These are phyloP conservation scores for Lepidopterella palustris DNA, from an alignment of 495 filamentous ascomycete species.

Conservation along the genomic window DNA sequence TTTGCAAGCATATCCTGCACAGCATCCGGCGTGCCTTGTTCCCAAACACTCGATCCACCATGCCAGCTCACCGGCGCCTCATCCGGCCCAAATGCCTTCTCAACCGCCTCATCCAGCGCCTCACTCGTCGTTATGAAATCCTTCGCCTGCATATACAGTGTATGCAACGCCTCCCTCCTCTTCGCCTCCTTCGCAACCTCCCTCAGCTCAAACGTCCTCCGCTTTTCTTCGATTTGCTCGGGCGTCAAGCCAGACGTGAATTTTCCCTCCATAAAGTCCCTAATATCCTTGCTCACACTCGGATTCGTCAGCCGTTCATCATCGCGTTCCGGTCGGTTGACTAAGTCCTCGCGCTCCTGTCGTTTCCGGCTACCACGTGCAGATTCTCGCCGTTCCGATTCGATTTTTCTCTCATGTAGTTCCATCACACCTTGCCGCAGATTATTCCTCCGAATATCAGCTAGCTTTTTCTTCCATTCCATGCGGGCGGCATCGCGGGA, in stretches of 20 bases:
- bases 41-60: conserved; percentile 52
- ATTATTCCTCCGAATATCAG: conserved; percentile 53
- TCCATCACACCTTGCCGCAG: conserved; percentile 56
- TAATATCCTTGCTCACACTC: conserved; percentile 31
- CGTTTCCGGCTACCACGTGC: conserved; percentile 35
- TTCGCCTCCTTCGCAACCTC: conserved; percentile 32
- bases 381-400: conserved; percentile 36
- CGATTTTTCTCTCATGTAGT: conserved; percentile 51
- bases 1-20: conserved; percentile 43
- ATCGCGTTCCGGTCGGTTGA: conserved; percentile 48
- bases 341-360: conserved; percentile 40
- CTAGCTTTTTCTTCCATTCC: conserved; percentile 57
- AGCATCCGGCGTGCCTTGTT: conserved; percentile 47
- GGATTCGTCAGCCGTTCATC: conserved; percentile 57
- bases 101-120: conserved; percentile 56
- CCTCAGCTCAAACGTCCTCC: conserved; percentile 35
- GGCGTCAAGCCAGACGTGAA: conserved; percentile 45
- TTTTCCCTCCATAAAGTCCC: conserved; percentile 21
- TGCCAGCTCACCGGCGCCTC: conserved; percentile 39
- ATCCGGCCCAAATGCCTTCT: conserved; percentile 51
- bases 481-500: conserved; percentile 44
- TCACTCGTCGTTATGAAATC: conserved; percentile 58
- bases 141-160: conserved; percentile 58
- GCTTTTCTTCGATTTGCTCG: conserved; percentile 39
- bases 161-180: conserved; percentile 46